phyloP scores from a whole-genome alignment of 192 early-diverging fungal species.

The Coemansia biformis region DNA sequence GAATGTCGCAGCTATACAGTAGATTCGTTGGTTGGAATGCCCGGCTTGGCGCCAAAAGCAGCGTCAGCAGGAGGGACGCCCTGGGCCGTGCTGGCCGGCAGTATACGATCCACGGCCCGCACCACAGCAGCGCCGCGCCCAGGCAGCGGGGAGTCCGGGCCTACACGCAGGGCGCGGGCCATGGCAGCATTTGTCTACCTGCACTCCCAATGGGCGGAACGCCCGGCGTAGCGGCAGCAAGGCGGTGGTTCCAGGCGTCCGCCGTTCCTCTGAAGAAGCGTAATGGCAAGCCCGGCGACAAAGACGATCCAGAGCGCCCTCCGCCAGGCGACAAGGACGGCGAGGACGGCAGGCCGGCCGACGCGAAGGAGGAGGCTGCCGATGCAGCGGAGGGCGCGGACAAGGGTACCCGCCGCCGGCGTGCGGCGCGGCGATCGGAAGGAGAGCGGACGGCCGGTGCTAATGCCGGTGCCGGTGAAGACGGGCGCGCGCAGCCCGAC shows the following conservation, averaged over 20 bases:
- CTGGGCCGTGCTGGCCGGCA: neutral
- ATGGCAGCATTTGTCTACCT: slow-evolving; percentile 1
- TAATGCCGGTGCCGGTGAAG: neutral
- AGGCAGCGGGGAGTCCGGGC: neutral
- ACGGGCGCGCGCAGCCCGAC: slow-evolving; percentile 7
- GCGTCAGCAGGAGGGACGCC: neutral
- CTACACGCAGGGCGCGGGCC: no score
- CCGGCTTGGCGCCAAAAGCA: neutral
- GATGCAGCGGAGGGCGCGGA: slow-evolving; percentile 11
- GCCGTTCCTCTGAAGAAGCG: slow-evolving; percentile 14
- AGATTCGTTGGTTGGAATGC: slow-evolving; percentile 9
- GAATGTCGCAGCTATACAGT: slow-evolving; percentile 29
- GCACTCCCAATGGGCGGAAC: neutral
- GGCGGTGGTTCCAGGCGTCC: slow-evolving; percentile 26
- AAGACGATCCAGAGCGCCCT: neutral
- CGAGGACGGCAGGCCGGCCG: slow-evolving; percentile 4
- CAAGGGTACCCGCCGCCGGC: slow-evolving; percentile 21
- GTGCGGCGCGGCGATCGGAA: slow-evolving; percentile 32
- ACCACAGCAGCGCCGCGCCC: neutral
- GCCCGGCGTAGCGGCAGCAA: neutral
- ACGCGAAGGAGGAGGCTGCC: slow-evolving; percentile 1
- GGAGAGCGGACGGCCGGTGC: slow-evolving; percentile 9
- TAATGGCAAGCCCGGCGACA: slow-evolving; percentile 18
- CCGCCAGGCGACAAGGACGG: neutral
- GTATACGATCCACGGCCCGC: neutral